These are phyloP conservation scores for Chlorociboria aeruginascens DNA, from an alignment of 495 filamentous ascomycete species.

Conservation along the genomic window DNA sequence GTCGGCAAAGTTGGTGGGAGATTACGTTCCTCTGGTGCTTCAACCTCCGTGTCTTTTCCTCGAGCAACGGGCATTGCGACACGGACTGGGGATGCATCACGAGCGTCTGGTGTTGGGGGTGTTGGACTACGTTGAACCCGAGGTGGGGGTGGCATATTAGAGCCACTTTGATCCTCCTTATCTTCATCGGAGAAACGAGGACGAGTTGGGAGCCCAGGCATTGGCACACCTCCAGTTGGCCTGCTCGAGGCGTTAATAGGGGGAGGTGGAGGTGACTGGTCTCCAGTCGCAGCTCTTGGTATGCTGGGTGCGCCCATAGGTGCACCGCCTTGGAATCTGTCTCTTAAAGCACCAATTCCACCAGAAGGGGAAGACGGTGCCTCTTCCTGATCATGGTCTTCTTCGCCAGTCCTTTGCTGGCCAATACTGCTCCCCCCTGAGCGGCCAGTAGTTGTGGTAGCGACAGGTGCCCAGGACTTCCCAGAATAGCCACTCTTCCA, in stretches of 20 bases:
- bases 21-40: constrained; percentile 32
- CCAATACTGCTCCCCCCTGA: constrained; percentile 43
- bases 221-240: constrained; percentile 42
- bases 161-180: constrained; percentile 36
- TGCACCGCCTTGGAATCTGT: constrained; percentile 59
- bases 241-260: constrained; percentile 48
- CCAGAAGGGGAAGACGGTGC: constrained; percentile 39
- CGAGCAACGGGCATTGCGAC: constrained; percentile 79
- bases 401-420: constrained; percentile 46
- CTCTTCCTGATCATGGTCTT: constrained; percentile 31
- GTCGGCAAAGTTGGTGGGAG: constrained; percentile 37
- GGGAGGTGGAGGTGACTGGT: constrained; percentile 44
- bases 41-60: constrained; percentile 36
- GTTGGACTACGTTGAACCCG: constrained; percentile 47
- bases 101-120: constrained; percentile 40
- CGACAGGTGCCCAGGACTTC: constrained; percentile 78
- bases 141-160: constrained; percentile 44
- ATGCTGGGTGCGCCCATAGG: constrained; percentile 49
- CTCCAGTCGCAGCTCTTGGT: constrained; percentile 29
- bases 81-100: constrained; percentile 62
- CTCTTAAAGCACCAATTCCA: constrained; percentile 57
- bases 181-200: constrained; percentile 40
- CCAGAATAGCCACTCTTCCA: constrained; percentile 88
- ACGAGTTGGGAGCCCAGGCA: constrained; percentile 61
- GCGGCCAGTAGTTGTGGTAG: constrained; percentile 56